Evolutionary conservation across 768 basidiomycete species (phyloP).

Genomic region (Mycena latifolia): DNA sequence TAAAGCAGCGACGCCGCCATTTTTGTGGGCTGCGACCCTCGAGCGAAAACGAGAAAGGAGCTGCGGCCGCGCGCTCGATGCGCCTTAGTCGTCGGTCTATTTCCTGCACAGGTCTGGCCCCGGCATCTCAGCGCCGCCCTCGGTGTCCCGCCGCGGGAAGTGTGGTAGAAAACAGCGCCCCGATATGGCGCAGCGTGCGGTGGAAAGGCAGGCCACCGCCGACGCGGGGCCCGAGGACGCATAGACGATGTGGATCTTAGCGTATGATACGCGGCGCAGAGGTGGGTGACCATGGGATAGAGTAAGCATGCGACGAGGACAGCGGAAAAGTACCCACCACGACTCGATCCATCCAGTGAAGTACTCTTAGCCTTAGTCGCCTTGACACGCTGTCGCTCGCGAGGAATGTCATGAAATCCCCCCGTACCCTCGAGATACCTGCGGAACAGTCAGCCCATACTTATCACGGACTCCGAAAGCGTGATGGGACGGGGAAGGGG

Average conservation of each 20-base stretch:
- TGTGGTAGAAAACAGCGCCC: no score
- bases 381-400: constrained; percentile 93
- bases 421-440: constrained; percentile 91
- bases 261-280: constrained; percentile 88
- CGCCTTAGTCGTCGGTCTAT: no score
- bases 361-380: constrained; percentile 94
- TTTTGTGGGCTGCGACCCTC: no score
- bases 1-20: no score
- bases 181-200: constrained; percentile 44
- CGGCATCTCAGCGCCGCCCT: no score
- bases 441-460: constrained; percentile 34
- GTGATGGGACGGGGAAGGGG: no score
- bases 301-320: no score
- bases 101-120: no score
- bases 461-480: no score
- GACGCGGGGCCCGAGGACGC: constrained; percentile 87
- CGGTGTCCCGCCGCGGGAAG: no score
- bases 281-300: constrained; percentile 94
- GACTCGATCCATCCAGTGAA: constrained; percentile 94
- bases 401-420: constrained; percentile 88
- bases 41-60: no score
- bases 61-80: no score
- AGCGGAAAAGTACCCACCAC: constrained; percentile 56
- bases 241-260: constrained; percentile 94
- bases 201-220: constrained; percentile 64